Conservation (phyloP, 2,329 filamentous ascomycete species). For the Simplicillium aogashimaense region DNA sequence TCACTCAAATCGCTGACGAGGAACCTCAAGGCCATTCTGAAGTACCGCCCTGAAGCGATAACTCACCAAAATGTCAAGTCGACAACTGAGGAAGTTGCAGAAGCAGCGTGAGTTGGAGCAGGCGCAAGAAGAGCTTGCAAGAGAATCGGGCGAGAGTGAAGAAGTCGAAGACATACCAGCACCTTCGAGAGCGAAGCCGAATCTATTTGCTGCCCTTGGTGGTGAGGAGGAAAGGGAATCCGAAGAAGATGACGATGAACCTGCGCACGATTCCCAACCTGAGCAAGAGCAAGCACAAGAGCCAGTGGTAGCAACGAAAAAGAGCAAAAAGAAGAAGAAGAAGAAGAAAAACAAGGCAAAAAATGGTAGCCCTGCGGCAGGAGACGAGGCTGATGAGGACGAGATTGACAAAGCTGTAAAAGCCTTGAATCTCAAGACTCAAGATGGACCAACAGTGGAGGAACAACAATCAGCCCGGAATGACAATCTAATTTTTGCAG, state of each 20-base stretch:
- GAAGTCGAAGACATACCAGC: slow-evolving; percentile 20
- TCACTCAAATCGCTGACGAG: too few relatives aligned
- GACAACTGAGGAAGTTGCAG: slow-evolving; percentile 41
- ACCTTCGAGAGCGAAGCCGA: slow-evolving; percentile 27
- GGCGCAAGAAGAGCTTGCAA: slow-evolving; percentile 7
- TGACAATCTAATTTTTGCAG: slow-evolving; percentile 30
- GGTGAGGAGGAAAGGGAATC: slow-evolving; percentile 28
- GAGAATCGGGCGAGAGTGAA: slow-evolving; percentile 17
- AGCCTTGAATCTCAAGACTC: slow-evolving; percentile 31
- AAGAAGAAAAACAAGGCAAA: slow-evolving; percentile 29
- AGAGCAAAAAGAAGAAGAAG: slow-evolving; percentile 24
- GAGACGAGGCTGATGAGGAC: slow-evolving; percentile 23
- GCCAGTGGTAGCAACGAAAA: not conserved
- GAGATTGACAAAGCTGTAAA: slow-evolving; percentile 47
- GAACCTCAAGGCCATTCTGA: too few relatives aligned
- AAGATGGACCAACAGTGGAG: not conserved
- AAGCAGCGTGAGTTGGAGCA: slow-evolving; percentile 36
- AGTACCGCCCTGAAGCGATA: too few relatives aligned
- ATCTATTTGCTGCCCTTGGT: slow-evolving; percentile 42
- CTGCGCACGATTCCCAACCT: not conserved
- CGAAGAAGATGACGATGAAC: slow-evolving; percentile 13
- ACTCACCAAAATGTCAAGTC: slow-evolving; percentile 32
- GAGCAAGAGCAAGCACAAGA: slow-evolving; percentile 24
- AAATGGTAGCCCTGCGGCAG: slow-evolving; percentile 15
- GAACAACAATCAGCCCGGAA: slow-evolving; percentile 12